These are phyloP conservation scores for Pleomassaria siparia DNA, from an alignment of 2,329 filamentous ascomycete genomes.

Conservation along the genomic window DNA sequence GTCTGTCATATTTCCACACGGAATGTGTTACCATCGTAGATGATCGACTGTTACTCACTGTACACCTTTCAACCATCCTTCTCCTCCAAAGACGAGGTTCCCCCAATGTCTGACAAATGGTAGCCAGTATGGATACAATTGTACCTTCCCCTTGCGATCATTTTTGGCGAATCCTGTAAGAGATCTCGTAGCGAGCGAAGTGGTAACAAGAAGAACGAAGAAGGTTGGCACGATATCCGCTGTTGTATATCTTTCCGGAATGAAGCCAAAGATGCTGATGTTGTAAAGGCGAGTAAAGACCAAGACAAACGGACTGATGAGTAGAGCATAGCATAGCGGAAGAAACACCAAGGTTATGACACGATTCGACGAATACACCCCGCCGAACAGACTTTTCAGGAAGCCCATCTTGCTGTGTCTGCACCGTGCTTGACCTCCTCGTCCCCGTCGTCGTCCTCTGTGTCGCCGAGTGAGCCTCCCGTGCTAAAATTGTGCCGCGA, in stretches of 20 bases:
- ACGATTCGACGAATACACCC: slow-evolving; percentile 35
- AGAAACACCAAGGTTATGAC: slow-evolving; percentile 38
- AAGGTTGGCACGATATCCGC: slow-evolving; percentile 34
- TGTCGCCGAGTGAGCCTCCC: neutral
- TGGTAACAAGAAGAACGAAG: slow-evolving; percentile 27
- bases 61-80: slow-evolving; percentile 47
- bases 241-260: slow-evolving; percentile 27
- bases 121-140: slow-evolving; percentile 60
- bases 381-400: slow-evolving; percentile 35
- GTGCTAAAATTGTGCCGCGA: neutral
- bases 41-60: slow-evolving; percentile 32
- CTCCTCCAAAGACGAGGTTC: slow-evolving; percentile 50
- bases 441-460: neutral
- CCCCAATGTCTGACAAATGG: slow-evolving; percentile 59
- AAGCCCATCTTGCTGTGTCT: slow-evolving; percentile 23
- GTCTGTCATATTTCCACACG: neutral
- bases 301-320: slow-evolving; percentile 33
- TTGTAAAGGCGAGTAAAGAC: slow-evolving; percentile 27
- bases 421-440: neutral
- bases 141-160: slow-evolving; percentile 44
- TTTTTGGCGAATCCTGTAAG: slow-evolving; percentile 29
- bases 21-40: neutral
- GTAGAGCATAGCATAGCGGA: slow-evolving; percentile 33
- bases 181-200: slow-evolving; percentile 33
- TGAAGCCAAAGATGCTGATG: slow-evolving; percentile 18